Evolutionary conservation across 108 stramenopile species (phyloP), one percentile per base, ranked within the genome.

Genomic region (Nitzschia sp.): DNA sequence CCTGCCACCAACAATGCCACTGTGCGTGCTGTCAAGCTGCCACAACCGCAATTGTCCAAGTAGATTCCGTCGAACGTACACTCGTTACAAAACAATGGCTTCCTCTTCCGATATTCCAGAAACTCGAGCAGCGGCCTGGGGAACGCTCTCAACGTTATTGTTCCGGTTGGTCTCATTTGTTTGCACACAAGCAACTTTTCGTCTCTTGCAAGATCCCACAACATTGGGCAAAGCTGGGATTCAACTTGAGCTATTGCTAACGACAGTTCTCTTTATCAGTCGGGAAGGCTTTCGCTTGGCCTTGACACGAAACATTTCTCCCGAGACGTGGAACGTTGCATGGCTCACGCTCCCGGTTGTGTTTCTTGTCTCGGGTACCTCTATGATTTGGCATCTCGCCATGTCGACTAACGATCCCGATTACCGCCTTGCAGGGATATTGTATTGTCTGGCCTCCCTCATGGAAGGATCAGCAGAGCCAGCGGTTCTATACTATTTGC

Each of bases 251-350:
- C 63, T 96, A 20, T 50, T 91, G 1, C 63, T 91, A 41, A 80
- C 86, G 0, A 90, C 88, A 11, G 67, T 84, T 6, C 71, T 94
- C 10, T 96, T 94, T 74, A 63, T 96, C 11, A 88, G 90, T 60
- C 74, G 95, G 10, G 95, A 96, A 73, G 92, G 91, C 15, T 92
- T 93, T 76, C 92, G 95, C 12, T 65, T 96, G 53, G 88, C 82
- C 2, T 73, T 90, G 43, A 86, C 84, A 15, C 78, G 78, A 41
- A 85, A 82, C 26, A 42, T 74, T 14, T 46, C 52, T 9, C 15
- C 57, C 1, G 59, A 69, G 37, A 65, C 53, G 21, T 67, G 69
- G 73, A 53, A 57, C 60, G 72, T 73, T 67, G 76, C 56, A n/a
- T 71, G 63, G 68, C 51, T 55, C 61, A 78, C 66, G 14, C 53